Evolutionary conservation across 768 basidiomycete species (phyloP).

Genomic region (Hygrophorus pudorinus): DNA sequence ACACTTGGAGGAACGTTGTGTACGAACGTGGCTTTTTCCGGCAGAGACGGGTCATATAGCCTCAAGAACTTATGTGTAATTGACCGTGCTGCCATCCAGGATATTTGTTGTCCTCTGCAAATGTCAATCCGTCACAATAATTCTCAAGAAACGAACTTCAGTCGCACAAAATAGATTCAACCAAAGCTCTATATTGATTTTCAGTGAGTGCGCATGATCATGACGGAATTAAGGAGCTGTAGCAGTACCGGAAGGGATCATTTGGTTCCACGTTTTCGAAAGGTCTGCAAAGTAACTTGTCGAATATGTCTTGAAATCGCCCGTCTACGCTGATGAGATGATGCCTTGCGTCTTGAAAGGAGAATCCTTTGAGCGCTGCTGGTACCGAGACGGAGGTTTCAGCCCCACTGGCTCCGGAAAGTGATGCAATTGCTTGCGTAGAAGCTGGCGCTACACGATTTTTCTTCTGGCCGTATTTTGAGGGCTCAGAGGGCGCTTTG

Average conservation of each 20-base stretch:
- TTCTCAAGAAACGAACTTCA: background rate
- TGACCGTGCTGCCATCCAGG: slow-evolving; percentile 78
- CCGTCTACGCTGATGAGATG: slow-evolving; percentile 60
- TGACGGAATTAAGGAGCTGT: background rate
- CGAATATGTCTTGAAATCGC: slow-evolving; percentile 65
- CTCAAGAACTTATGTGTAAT: slow-evolving; percentile 74
- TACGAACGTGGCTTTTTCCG: slow-evolving; percentile 51
- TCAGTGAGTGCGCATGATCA: background rate
- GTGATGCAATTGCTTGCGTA: too few species aligned
- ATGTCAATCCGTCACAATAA: background rate
- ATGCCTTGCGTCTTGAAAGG: slow-evolving; percentile 62
- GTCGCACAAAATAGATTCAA: slow-evolving; percentile 57
- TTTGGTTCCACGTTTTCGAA: slow-evolving; percentile 64
- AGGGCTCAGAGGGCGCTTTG: slow-evolving; percentile 8
- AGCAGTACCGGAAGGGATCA: slow-evolving; percentile 69
- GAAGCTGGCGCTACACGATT: background rate
- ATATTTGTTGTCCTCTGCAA: slow-evolving; percentile 58
- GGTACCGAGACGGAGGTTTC: slow-evolving; percentile 38
- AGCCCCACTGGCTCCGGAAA: slow-evolving; percentile 4
- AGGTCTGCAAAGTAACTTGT: slow-evolving; percentile 58
- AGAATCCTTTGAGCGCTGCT: slow-evolving; percentile 54
- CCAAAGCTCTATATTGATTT: slow-evolving; percentile 42
- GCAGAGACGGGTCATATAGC: slow-evolving; percentile 63
- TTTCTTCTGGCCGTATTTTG: background rate
- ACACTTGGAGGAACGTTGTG: background rate